Percentiles rank a stretch among this genome's conserved stretches.
These are phyloP conservation scores for Ascochyta fabae DNA, from an alignment of 2,329 filamentous ascomycete genomes.

Conservation along the genomic window DNA sequence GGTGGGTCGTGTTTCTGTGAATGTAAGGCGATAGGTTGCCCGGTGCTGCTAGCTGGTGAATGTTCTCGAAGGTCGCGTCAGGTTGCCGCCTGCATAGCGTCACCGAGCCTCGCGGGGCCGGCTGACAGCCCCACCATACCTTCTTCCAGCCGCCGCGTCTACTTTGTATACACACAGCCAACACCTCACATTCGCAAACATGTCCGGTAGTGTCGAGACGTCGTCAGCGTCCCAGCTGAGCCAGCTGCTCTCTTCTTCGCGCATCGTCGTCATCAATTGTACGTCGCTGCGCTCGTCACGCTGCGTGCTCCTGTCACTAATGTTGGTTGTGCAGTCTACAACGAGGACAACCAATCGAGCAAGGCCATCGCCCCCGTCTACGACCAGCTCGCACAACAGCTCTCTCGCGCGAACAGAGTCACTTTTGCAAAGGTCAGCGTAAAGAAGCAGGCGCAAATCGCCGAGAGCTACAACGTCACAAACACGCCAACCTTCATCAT, in stretches of 20 bases:
- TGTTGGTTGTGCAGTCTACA: constrained; percentile 69
- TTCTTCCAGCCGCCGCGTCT: constrained; percentile 11
- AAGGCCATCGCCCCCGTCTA: constrained; percentile 83
- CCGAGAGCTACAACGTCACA: constrained; percentile 74
- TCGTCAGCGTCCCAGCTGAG: constrained; percentile 51
- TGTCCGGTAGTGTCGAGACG: constrained; percentile 55
- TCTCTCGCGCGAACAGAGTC: constrained; percentile 74
- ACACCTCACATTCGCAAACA: constrained; percentile 34
- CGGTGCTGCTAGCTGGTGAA: constrained; percentile 6
- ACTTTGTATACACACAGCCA: constrained; percentile 2
- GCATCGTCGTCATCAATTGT: constrained; percentile 89
- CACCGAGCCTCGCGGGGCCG: constrained; percentile 13
- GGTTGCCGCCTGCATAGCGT: constrained; percentile 5
- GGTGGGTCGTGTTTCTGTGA: background rate
- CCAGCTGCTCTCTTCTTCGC: constrained; percentile 72
- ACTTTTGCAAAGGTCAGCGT: constrained; percentile 89
- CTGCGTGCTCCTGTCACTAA: constrained; percentile 29
- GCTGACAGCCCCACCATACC: constrained; percentile 22
- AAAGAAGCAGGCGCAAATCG: constrained; percentile 76
- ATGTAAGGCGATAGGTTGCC: background rate
- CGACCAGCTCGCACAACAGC: constrained; percentile 73
- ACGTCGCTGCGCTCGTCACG: constrained; percentile 52
- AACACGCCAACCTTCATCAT: constrained; percentile 92
- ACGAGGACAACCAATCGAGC: constrained; percentile 86
- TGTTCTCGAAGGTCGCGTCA: constrained; percentile 11